Conservation (phyloP, 768 basidiomycete species). For the Nidula microcarpa region DNA sequence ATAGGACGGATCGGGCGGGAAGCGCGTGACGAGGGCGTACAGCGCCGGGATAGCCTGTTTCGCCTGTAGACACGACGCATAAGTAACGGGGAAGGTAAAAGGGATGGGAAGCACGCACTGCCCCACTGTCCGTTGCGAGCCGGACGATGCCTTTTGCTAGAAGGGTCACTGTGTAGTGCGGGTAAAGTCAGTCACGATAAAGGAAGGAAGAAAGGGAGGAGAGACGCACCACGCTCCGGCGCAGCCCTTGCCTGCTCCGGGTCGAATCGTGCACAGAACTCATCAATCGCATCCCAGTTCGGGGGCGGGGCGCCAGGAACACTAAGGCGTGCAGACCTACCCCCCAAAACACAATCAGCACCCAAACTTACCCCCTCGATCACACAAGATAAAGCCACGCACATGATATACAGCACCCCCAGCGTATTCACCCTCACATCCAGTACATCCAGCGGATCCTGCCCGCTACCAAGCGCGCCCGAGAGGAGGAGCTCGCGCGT, state of each 20-base stretch:
- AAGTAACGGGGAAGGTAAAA: too few species aligned
- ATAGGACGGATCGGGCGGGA: too few species aligned
- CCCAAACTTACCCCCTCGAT: background rate
- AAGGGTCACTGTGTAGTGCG: too few species aligned
- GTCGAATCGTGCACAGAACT: slow-evolving; percentile 62
- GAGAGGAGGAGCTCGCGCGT: slow-evolving; percentile 54
- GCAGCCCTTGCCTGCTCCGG: slow-evolving; percentile 62
- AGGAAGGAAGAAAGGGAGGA: background rate
- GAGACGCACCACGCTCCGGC: slow-evolving; percentile 59
- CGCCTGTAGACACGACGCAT: too few species aligned
- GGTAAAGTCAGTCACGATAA: background rate
- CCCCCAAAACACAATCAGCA: background rate
- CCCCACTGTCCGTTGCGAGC: too few species aligned
- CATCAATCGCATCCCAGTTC: slow-evolving; percentile 35
- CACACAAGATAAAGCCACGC: slow-evolving; percentile 21
- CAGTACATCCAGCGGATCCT: slow-evolving; percentile 65
- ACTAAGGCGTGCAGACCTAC: slow-evolving; percentile 59
- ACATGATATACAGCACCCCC: slow-evolving; percentile 73
- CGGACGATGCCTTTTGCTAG: too few species aligned
- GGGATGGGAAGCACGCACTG: too few species aligned
- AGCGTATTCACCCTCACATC: slow-evolving; percentile 56
- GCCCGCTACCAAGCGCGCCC: slow-evolving; percentile 49
- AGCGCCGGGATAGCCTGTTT: too few species aligned
- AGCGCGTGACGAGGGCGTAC: too few species aligned
- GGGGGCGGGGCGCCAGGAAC: slow-evolving; percentile 36